Conservation (phyloP, 2,329 filamentous ascomycete species). For the Tolypocladium endophyticum region DNA sequence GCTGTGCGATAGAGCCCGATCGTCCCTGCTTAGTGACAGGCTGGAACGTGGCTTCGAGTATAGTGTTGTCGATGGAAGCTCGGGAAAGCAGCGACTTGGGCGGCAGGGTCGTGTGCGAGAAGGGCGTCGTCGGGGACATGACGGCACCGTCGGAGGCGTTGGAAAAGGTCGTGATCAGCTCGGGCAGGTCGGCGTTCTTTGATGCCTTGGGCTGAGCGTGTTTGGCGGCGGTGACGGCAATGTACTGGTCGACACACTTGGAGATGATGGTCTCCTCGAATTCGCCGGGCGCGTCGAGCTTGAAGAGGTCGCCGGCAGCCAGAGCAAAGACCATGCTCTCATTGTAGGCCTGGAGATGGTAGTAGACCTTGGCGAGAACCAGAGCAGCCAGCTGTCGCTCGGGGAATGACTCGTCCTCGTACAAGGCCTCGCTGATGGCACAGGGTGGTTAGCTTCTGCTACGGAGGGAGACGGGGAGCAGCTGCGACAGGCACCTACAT, state of each 20-base stretch:
- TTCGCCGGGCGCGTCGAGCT: constrained; percentile 81
- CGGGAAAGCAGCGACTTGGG: constrained; percentile 93
- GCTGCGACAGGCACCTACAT: constrained; percentile 50
- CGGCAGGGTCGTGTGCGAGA: constrained; percentile 85
- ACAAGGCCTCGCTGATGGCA: constrained; percentile 72
- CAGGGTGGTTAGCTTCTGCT: constrained; percentile 4
- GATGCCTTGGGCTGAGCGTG: constrained; percentile 32
- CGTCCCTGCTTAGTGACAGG: constrained; percentile 41
- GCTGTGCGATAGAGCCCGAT: constrained; percentile 53
- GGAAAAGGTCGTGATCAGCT: constrained; percentile 72
- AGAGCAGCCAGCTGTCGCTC: constrained; percentile 90
- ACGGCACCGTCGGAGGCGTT: constrained; percentile 58
- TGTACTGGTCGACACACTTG: constrained; percentile 97
- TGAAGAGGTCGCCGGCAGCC: constrained; percentile 88
- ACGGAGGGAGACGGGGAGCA: neutral
- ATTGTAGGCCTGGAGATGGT: constrained; percentile 96
- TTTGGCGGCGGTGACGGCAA: constrained; percentile 55
- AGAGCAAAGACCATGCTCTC: constrained; percentile 98
- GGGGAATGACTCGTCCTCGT: constrained; percentile 91
- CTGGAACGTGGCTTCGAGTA: constrained; percentile 48
- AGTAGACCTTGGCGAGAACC: constrained; percentile 96
- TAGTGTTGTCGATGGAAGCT: constrained; percentile 55
- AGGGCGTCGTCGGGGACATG: constrained; percentile 84
- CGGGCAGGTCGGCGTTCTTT: constrained; percentile 44
- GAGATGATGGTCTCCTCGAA: constrained; percentile 99